These are phyloP conservation scores for Oryza glaberrima DNA, from an alignment of 176 grass and related monocot species.

Conservation along the genomic window DNA sequence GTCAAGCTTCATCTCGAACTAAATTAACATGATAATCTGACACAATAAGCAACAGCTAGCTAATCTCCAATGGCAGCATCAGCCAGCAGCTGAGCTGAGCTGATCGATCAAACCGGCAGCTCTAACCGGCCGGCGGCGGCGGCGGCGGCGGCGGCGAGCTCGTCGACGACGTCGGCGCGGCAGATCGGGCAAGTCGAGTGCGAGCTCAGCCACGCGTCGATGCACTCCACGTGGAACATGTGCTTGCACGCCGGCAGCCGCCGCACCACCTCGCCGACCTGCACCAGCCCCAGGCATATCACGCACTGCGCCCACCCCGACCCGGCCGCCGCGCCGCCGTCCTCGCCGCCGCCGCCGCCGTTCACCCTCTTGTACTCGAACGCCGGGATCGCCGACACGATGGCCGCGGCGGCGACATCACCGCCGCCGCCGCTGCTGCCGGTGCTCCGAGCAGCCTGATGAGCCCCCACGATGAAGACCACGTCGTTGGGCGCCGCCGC, in stretches of 20 bases:
- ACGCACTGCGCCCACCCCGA: slow-evolving; percentile 55
- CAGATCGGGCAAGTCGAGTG: slow-evolving; percentile 52
- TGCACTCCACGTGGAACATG: slow-evolving; percentile 48
- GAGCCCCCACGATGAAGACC: background rate
- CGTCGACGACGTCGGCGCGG: slow-evolving; percentile 37
- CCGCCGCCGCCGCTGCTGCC: background rate
- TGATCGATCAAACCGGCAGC: slow-evolving; percentile 23
- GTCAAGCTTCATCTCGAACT: background rate
- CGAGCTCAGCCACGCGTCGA: slow-evolving; percentile 39
- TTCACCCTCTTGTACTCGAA: slow-evolving; percentile 49
- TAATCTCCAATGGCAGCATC: background rate
- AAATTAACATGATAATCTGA: background rate
- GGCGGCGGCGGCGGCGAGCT: background rate
- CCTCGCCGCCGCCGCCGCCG: background rate
- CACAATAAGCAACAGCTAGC: background rate
- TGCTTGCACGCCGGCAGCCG: slow-evolving; percentile 49
- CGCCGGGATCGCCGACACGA: background rate
- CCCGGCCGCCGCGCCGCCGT: background rate
- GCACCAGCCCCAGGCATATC: slow-evolving; percentile 53
- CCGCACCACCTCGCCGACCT: slow-evolving; percentile 49
- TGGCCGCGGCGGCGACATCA: background rate
- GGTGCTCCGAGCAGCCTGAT: background rate
- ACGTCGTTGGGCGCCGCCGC: background rate
- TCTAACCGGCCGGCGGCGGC: background rate
- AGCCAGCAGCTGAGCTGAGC: background rate